Evolutionary conservation across 768 basidiomycete genomes (phyloP).

Genomic region (Tylopilus plumbeoviolaceoides): DNA sequence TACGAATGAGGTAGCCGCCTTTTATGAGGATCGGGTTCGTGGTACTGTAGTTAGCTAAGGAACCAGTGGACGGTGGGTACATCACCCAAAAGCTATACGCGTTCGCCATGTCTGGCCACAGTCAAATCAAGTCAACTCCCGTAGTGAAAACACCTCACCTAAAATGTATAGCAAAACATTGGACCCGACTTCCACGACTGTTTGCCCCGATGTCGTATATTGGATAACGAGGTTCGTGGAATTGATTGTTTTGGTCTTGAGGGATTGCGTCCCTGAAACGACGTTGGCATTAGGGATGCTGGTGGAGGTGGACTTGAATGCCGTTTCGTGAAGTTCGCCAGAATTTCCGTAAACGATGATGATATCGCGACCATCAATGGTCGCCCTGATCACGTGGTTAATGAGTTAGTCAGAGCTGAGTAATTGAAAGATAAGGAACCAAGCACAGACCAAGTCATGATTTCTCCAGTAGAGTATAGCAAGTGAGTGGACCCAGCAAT

Average conservation of each 20-base stretch:
- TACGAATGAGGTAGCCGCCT: slow-evolving; percentile 46
- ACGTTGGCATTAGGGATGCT: slow-evolving; percentile 21
- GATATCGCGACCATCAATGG: slow-evolving; percentile 44
- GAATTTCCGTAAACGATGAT: slow-evolving; percentile 46
- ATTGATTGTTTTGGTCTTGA: slow-evolving; percentile 36
- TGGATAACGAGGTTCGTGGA: slow-evolving; percentile 38
- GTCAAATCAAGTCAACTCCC: neutral
- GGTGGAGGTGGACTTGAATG: slow-evolving; percentile 35
- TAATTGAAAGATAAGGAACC: neutral
- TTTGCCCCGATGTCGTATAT: slow-evolving; percentile 45
- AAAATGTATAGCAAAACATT: slow-evolving; percentile 41
- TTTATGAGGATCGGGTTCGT: slow-evolving; percentile 44
- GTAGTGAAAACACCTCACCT: slow-evolving; percentile 27
- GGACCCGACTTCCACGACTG: slow-evolving; percentile 40
- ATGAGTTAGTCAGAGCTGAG: neutral
- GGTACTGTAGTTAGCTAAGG: slow-evolving; percentile 34
- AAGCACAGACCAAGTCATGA: slow-evolving; percentile 46
- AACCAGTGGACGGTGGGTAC: slow-evolving; percentile 35
- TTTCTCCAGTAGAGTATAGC: slow-evolving; percentile 47
- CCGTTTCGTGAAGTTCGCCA: slow-evolving; percentile 48
- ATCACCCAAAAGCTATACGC: slow-evolving; percentile 53
- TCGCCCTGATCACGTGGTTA: slow-evolving; percentile 33
- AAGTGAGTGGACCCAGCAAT: slow-evolving; percentile 40
- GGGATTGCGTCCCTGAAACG: slow-evolving; percentile 23
- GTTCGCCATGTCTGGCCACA: slow-evolving; percentile 39